Base-by-base conservation (phyloP, 2,329 filamentous ascomycete genomes). In the Cephalotrichum gorgonifer region DNA sequence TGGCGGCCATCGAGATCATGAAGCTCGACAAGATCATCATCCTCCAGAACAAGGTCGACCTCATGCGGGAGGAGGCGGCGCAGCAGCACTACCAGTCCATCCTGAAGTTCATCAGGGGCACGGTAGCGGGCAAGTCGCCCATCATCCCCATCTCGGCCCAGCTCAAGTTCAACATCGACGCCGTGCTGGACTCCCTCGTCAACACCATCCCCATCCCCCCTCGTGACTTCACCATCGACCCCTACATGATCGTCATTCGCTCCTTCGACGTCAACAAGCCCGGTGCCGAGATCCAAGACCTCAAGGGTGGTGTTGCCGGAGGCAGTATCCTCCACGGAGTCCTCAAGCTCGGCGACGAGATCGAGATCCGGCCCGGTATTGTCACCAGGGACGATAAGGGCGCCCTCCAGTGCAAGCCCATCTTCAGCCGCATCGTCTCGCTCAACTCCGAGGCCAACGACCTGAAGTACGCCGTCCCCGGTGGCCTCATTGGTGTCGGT, bases 211-310 rank as follows among this genome's bases (percentile, higher is more conserved):
- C 93, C 25, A 85, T 97, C 9, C 93, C 93, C 15, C 72, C 85
- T 52, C 81, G 93, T 68, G 90, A 97, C 68, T 97, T 98, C 74
- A 82, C 82, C 57, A 81, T 86, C 60, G 87, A 91, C 56, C 93
- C 93, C 41, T 90, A 95, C 72, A 96, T 98, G 88, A 98, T 98
- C 62, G 85, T 98, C 64, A 98, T 98, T 67, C 88, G 93, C 68
- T 97, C 91, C 2, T 98, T 98, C 68, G 93, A 98, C 64, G 94
- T 98, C 63, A 98, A 98, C 82, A 98, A 98, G 79, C 93, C 93
- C 39, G 93, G 93, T 79, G 90, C 93, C 39, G 93, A 96, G 71
- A 97, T 98, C 56, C 91, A 97, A 53, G 93, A 98, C 60, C 78
- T 98, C 54, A 96, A 97, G 79, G 93, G 93, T 64, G 93, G 93